These are phyloP conservation scores for Thielaviopsis musarum DNA, from an alignment of 2,329 filamentous ascomycete genomes.

Conservation along the genomic window DNA sequence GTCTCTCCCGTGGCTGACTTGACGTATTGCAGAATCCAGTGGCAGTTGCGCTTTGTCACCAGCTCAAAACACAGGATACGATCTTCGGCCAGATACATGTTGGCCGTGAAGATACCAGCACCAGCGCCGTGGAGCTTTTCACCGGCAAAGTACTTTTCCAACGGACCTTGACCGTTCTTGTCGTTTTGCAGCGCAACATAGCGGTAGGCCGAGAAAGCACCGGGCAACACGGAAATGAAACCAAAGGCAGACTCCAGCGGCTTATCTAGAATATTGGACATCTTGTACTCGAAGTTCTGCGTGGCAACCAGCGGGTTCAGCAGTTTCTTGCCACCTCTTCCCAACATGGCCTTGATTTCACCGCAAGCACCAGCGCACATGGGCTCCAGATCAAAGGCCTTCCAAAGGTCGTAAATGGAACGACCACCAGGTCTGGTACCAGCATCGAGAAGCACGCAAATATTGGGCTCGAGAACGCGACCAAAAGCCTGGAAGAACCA, in stretches of 20 bases:
- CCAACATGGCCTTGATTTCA: conserved; percentile 97
- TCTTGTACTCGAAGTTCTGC: conserved; percentile 99
- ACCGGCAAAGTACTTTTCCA: conserved; percentile 94
- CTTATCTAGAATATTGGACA: conserved; percentile 98
- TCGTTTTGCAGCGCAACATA: conserved; percentile 93
- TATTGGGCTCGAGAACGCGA: conserved; percentile 79
- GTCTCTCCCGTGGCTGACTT: conserved; percentile 95
- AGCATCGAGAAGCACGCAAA: conserved; percentile 89
- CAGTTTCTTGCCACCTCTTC: conserved; percentile 66
- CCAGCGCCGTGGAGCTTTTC: conserved; percentile 89
- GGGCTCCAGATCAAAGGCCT: conserved; percentile 91
- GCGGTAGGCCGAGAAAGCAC: conserved; percentile 95
- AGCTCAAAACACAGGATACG: conserved; percentile 98
- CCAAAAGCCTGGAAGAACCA: conserved; percentile 99
- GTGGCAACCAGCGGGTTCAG: conserved; percentile 87
- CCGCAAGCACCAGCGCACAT: conserved; percentile 96
- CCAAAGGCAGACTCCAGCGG: conserved; percentile 93
- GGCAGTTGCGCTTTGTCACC: conserved; percentile 90
- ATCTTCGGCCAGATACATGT: conserved; percentile 98
- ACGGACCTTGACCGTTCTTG: conserved; percentile 77
- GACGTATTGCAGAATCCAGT: conserved; percentile 96
- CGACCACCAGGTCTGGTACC: conserved; percentile 87
- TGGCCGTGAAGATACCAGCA: conserved; percentile 92
- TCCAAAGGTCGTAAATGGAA: conserved; percentile 97
- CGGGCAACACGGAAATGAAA: conserved; percentile 91